Evolutionary conservation across 2,329 filamentous ascomycete genomes (phyloP).

Genomic region (Nemania diffusa): DNA sequence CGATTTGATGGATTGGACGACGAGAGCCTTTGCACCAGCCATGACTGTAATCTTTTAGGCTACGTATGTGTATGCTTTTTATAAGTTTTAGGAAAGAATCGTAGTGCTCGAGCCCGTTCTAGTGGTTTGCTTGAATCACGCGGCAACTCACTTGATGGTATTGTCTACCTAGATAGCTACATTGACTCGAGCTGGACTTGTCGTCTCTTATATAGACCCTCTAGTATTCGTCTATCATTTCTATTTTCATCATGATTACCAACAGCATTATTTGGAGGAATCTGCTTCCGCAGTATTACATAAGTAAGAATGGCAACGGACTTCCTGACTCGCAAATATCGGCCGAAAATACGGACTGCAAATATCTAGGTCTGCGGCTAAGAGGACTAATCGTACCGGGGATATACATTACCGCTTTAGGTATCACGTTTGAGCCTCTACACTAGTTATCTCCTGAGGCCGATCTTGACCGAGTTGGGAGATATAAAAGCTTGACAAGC

Average conservation of each 20-base stretch:
- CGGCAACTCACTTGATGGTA: conserved; percentile 10
- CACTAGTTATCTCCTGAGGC: conserved; percentile 18
- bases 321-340: background rate
- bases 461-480: background rate
- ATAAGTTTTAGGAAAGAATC: background rate
- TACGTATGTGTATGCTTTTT: background rate
- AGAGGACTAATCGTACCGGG: background rate
- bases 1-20: conserved; percentile 33
- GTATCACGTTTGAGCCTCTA: conserved; percentile 7
- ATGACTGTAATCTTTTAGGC: conserved; percentile 16
- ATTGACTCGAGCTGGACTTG: background rate
- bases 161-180: background rate
- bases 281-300: background rate
- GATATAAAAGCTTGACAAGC: background rate
- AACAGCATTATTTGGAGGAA: background rate
- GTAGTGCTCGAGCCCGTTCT: background rate
- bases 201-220: conserved; percentile 10
- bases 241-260: background rate
- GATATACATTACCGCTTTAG: conserved; percentile 33
- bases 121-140: background rate
- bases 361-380: too few relatives aligned
- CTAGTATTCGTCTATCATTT: background rate
- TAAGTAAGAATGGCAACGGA: background rate
- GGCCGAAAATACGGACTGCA: too few relatives aligned
- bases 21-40: conserved; percentile 35